Percentiles rank a stretch among this genome's conserved stretches.
phyloP scores from a whole-genome alignment of 768 basidiomycete genomes.

The Leucocoprinus sp. region DNA sequence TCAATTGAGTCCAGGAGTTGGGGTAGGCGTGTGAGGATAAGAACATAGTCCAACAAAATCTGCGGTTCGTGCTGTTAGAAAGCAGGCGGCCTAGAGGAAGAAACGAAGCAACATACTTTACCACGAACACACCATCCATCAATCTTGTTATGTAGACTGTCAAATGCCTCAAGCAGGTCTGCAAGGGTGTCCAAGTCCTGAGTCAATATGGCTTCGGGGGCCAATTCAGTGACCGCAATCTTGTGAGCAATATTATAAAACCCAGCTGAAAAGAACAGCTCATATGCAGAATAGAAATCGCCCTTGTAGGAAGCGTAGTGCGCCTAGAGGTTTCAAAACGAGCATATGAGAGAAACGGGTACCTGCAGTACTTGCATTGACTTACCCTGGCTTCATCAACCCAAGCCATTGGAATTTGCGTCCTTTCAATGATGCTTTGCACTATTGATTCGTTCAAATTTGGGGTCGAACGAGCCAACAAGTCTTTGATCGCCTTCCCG shows the following conservation, averaged over 20 bases:
- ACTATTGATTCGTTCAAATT: conserved; percentile 67
- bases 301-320: conserved; percentile 53
- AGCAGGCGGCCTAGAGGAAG: background rate
- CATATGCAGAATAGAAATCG: conserved; percentile 65
- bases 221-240: conserved; percentile 78
- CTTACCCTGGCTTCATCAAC: conserved; percentile 82
- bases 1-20: conserved; percentile 37
- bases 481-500: conserved; percentile 71
- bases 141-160: conserved; percentile 32
- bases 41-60: conserved; percentile 67
- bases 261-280: conserved; percentile 64
- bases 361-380: background rate
- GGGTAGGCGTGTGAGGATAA: conserved; percentile 53
- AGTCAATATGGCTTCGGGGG: conserved; percentile 78
- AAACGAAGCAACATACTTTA: conserved; percentile 43
- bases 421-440: conserved; percentile 61
- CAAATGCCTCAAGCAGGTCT: conserved; percentile 62
- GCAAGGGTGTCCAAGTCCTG: conserved; percentile 55
- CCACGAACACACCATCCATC: conserved; percentile 80
- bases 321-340: conserved; percentile 39
- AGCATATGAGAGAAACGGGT: background rate
- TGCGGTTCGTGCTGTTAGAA: conserved; percentile 17
- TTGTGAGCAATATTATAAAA: conserved; percentile 70
- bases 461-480: conserved; percentile 63
- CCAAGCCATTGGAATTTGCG: conserved; percentile 81